Percentiles rank a stretch among this genome's conserved stretches.
phyloP scores from a whole-genome alignment of 1,284 basidiomycete species.

The Taiwanofungus camphoratus region DNA sequence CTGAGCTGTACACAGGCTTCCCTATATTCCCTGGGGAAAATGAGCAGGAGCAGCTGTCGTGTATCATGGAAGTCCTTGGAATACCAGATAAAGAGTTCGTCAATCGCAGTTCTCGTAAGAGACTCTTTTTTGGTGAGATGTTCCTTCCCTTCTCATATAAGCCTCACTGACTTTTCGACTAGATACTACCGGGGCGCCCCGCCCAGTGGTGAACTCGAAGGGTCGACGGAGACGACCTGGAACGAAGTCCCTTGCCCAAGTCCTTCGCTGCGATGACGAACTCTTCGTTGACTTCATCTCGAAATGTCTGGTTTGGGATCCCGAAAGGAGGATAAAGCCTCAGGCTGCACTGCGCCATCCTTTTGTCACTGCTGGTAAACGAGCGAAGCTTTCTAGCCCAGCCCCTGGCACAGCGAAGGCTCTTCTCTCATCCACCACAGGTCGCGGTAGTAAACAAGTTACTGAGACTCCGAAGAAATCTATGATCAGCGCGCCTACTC shows the following conservation, averaged over 20 bases:
- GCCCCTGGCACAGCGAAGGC: slow-evolving; percentile 44
- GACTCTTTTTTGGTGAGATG: slow-evolving; percentile 88
- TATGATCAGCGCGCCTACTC: slow-evolving; percentile 79
- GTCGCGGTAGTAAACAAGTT: slow-evolving; percentile 46
- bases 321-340: slow-evolving; percentile 92
- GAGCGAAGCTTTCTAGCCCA: slow-evolving; percentile 37
- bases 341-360: slow-evolving; percentile 90
- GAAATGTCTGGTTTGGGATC: slow-evolving; percentile 97
- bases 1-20: slow-evolving; percentile 97
- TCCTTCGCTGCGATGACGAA: slow-evolving; percentile 86
- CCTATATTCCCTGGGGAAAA: slow-evolving; percentile 99
- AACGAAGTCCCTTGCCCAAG: slow-evolving; percentile 84
- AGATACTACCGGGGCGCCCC: slow-evolving; percentile 91
- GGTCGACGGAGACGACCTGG: slow-evolving; percentile 89
- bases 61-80: slow-evolving; percentile 99
- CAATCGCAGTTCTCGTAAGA: slow-evolving; percentile 89
- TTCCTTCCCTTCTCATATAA: neutral
- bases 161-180: slow-evolving; percentile 6
- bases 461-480: slow-evolving; percentile 81
- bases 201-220: slow-evolving; percentile 95
- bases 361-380: slow-evolving; percentile 70
- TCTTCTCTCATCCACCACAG: slow-evolving; percentile 41
- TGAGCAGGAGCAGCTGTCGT: slow-evolving; percentile 97
- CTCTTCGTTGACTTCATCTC: slow-evolving; percentile 89
- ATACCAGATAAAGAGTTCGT: slow-evolving; percentile 93